Base-by-base conservation (phyloP, 768 basidiomycete genomes). In the Lyophyllum decastes region DNA sequence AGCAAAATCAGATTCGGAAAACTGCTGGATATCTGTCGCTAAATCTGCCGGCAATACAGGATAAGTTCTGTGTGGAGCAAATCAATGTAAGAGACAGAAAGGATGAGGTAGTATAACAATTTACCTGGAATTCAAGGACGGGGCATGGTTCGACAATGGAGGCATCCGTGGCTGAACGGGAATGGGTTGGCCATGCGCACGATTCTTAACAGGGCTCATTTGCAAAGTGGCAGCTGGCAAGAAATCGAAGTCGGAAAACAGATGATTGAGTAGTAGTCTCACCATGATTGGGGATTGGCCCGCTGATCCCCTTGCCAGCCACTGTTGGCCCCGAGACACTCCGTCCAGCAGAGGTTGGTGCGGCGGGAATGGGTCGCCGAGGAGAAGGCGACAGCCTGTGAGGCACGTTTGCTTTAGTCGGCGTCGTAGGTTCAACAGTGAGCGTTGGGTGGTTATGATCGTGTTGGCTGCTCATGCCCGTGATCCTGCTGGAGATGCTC, bases 1-100 rank as follows among this genome's bases (percentile, higher is more conserved):
- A 34, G 95, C 93, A 69, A 90, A 97, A 35, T 93, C 89, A 0
- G 89, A 89, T 66, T 92, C 85, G 4, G 88, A 87, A 71, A 96
- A 95, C 61, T 89, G 89, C 63, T 90, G 86, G 41, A 96, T 96
- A 63, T 95, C 92, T 26, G 84, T 85, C 2, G 86, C 88, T 40
- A 95, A 85, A 56, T 89, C 91, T 26, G 86, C 78, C 0, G 94
- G 94, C 24, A 96, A 78, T 16, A 87, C 81, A 9, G 89, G 93
- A 67, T 90, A 87, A 44, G 82, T 84, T 47, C 92, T 94, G 60
- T 26, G 66, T 54, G 60, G 59, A 62, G 54, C 35, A 38, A 38
- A 12, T 38, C 30, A 61, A 48, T 14, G 49, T 52, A 41, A 46
- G 12, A 47, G 22, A 24, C 40, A 52, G 30, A 54, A 61, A 22